These are phyloP conservation scores for Epichloe scottii DNA, from an alignment of 2,329 filamentous ascomycete species.

Conservation along the genomic window DNA sequence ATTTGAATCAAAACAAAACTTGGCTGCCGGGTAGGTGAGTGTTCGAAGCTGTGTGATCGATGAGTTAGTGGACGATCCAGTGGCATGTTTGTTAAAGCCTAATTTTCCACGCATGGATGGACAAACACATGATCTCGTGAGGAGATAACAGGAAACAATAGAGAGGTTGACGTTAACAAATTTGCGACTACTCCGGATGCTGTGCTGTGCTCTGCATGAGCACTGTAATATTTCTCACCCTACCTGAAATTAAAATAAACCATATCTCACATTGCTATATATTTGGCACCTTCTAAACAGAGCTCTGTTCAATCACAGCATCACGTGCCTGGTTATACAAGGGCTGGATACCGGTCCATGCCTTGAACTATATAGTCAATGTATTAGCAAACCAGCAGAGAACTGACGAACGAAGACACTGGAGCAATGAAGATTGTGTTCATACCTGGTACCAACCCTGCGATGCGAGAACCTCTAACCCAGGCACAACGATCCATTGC, in stretches of 20 bases:
- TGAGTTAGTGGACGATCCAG: no score
- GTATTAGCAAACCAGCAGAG: neutral
- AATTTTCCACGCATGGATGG: no score
- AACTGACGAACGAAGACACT: no score
- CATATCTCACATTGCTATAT: neutral
- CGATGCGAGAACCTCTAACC: slow-evolving; percentile 76
- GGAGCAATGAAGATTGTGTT: slow-evolving; percentile 7
- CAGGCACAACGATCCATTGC: slow-evolving; percentile 74
- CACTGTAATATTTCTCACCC: neutral
- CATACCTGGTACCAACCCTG: slow-evolving; percentile 81
- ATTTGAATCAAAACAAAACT: no score
- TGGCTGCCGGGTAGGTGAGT: no score
- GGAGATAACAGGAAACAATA: no score
- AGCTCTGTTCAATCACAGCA: slow-evolving; percentile 33
- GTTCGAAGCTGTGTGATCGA: no score
- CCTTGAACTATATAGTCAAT: slow-evolving; percentile 46
- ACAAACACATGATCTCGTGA: no score
- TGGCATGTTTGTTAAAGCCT: no score
- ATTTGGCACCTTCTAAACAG: neutral
- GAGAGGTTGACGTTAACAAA: no score
- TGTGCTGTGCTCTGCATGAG: no score
- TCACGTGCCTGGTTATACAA: slow-evolving; percentile 57
- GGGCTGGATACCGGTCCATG: slow-evolving; percentile 73
- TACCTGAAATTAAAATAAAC: neutral
- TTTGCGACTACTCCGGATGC: neutral